A percentile compares a stretch with the other conserved stretches of the same genome.
Evolutionary conservation across 2,329 filamentous ascomycete species (phyloP).

Genomic region (Helotiales sp.): DNA sequence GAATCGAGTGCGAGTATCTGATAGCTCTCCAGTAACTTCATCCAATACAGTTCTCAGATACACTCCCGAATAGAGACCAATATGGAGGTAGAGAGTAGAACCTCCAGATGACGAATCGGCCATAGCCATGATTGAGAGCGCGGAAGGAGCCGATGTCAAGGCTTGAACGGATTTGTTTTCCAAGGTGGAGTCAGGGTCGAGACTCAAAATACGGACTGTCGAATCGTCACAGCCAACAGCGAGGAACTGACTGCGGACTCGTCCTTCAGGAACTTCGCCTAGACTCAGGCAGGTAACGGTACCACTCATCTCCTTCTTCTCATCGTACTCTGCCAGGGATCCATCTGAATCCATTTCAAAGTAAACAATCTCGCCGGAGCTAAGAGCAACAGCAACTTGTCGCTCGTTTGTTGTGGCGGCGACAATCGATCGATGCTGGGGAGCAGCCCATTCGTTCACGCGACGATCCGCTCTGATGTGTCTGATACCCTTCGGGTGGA

Average conservation of each 20-base stretch:
- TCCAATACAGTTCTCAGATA: conserved; percentile 95
- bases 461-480: conserved; percentile 79
- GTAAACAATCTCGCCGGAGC: conserved; percentile 95
- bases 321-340: conserved; percentile 89
- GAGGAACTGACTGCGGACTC: conserved; percentile 86
- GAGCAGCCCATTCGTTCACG: conserved; percentile 91
- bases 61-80: conserved; percentile 92
- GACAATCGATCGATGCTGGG: conserved; percentile 93
- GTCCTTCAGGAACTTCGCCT: conserved; percentile 88
- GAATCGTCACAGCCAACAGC: conserved; percentile 97
- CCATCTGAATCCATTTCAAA: conserved; percentile 97
- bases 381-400: conserved; percentile 91
- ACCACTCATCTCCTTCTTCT: conserved; percentile 92
- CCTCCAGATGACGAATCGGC: conserved; percentile 89
- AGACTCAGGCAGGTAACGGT: conserved; percentile 95
- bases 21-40: conserved; percentile 92
- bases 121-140: conserved; percentile 93
- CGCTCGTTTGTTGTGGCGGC: conserved; percentile 91
- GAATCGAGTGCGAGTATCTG: conserved; percentile 93
- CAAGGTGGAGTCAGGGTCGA: conserved; percentile 87
- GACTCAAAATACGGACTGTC: conserved; percentile 88
- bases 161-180: conserved; percentile 96
- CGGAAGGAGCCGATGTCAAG: conserved; percentile 85
- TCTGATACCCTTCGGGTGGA: conserved; percentile 94
- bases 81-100: conserved; percentile 90